Percentiles rank a stretch among this genome's conserved stretches.
phyloP scores from a whole-genome alignment of 2,329 filamentous ascomycete species.

The Canariomyces notabilis region DNA sequence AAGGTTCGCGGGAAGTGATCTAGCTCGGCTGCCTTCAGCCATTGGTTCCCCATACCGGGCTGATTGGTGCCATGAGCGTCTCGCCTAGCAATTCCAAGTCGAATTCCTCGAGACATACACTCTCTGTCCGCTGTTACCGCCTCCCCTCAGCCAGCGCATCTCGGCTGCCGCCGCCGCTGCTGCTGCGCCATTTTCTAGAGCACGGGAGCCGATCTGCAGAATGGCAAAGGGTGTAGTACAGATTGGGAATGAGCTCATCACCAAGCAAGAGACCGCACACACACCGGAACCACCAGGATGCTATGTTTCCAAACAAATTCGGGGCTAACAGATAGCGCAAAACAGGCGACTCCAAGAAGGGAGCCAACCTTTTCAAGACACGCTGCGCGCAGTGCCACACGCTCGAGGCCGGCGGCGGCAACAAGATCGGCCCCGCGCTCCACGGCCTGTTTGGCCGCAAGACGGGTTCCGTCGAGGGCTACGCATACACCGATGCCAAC shows the following conservation, averaged over 20 bases:
- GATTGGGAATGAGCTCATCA: background rate
- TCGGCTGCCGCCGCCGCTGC: background rate
- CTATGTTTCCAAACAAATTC: no score
- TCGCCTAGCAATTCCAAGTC: background rate
- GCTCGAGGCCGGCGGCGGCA: constrained; percentile 79
- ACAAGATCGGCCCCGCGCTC: constrained; percentile 97
- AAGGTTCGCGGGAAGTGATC: constrained; percentile 1
- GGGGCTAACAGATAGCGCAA: constrained; percentile 9
- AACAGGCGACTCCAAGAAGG: constrained; percentile 88
- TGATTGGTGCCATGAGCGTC: background rate
- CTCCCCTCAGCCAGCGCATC: background rate
- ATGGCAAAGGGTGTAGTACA: background rate
- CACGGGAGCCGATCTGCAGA: constrained; percentile 3
- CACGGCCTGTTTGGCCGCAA: constrained; percentile 97
- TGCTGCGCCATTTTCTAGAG: constrained; percentile 18
- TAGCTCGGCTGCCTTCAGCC: constrained; percentile 15
- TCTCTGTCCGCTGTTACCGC: background rate
- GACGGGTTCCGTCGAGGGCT: constrained; percentile 85
- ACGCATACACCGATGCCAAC: constrained; percentile 99
- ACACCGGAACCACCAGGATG: constrained; percentile 1
- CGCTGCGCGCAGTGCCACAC: constrained; percentile 99
- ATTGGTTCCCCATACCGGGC: constrained; percentile 19
- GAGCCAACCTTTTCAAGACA: constrained; percentile 98
- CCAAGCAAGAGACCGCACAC: background rate
- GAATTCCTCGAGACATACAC: background rate